Percentiles rank a stretch among this genome's conserved stretches.
Conservation (phyloP, 1,284 basidiomycete genomes). For the Sphagnurus paluster region DNA sequence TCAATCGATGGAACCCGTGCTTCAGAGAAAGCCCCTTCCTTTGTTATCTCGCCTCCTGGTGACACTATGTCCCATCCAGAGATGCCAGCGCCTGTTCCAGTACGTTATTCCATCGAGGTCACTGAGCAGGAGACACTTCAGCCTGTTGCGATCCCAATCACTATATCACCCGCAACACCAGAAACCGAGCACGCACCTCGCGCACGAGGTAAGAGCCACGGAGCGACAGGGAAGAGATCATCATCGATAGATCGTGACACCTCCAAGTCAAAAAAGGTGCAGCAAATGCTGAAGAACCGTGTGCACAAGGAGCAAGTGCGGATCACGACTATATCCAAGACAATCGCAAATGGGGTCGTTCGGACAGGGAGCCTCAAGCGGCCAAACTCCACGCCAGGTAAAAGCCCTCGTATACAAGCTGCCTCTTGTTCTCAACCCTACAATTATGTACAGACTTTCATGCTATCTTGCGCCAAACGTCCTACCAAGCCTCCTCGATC, state of each 20-base stretch:
- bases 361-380: slow-evolving; percentile 54
- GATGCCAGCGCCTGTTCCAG: neutral
- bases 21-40: slow-evolving; percentile 13
- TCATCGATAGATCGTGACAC: slow-evolving; percentile 41
- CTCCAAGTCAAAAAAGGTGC: slow-evolving; percentile 65
- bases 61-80: neutral
- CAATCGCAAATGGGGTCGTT: slow-evolving; percentile 69
- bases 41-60: slow-evolving; percentile 7
- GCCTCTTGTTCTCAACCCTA: slow-evolving; percentile 4
- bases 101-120: neutral
- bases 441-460: slow-evolving; percentile 53
- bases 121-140: slow-evolving; percentile 15
- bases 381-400: slow-evolving; percentile 67
- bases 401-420: neutral
- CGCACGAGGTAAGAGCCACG: slow-evolving; percentile 10
- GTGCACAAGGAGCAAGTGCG: slow-evolving; percentile 72
- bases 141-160: slow-evolving; percentile 30
- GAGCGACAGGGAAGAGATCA: slow-evolving; percentile 27
- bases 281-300: slow-evolving; percentile 69
- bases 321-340: slow-evolving; percentile 74
- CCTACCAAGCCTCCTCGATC: slow-evolving; percentile 85
- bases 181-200: slow-evolving; percentile 16
- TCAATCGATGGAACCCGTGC: slow-evolving; percentile 19
- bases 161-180: slow-evolving; percentile 37
- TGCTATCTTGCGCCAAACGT: slow-evolving; percentile 54